These are phyloP conservation scores for Trichophaea hybrida DNA, from an alignment of 2,329 filamentous ascomycete genomes.

Conservation along the genomic window DNA sequence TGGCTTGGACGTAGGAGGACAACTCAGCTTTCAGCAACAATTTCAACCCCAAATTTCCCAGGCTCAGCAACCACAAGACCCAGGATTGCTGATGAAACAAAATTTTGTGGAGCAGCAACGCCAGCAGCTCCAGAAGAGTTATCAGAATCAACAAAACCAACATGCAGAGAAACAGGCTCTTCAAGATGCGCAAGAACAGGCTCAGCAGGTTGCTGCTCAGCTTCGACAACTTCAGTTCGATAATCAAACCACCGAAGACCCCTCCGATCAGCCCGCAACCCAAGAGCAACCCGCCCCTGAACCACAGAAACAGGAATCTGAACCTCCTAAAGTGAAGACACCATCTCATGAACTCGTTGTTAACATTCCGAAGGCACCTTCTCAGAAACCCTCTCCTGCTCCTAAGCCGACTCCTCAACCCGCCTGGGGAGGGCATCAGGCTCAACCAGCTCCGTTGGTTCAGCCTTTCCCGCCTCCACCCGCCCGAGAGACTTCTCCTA, in stretches of 20 bases:
- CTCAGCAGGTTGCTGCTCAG: constrained; percentile 12
- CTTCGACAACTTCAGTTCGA: constrained; percentile 10
- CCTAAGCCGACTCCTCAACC: constrained; percentile 3
- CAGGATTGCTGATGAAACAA: constrained; percentile 32
- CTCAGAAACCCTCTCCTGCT: constrained; percentile 14
- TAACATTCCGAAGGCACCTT: constrained; percentile 14
- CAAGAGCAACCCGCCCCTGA: constrained; percentile 7
- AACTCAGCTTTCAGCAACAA: constrained; percentile 13
- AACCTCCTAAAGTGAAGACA: constrained; percentile 7
- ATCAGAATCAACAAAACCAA: constrained; percentile 21
- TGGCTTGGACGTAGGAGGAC: constrained; percentile 11
- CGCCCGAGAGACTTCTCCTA: constrained; percentile 8
- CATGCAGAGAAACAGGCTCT: constrained; percentile 21
- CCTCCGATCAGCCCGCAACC: background rate
- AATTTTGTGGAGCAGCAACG: constrained; percentile 26
- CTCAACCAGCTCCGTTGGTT: constrained; percentile 43
- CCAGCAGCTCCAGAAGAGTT: constrained; percentile 29
- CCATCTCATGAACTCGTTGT: constrained; percentile 3
- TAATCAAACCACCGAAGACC: constrained; percentile 6
- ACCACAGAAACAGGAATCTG: constrained; percentile 11
- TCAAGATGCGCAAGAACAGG: constrained; percentile 20
- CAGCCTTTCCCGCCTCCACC: constrained; percentile 50
- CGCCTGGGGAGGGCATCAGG: constrained; percentile 23
- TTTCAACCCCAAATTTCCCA: constrained; percentile 6
- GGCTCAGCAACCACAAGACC: constrained; percentile 37